phyloP scores from a whole-genome alignment of 2,329 filamentous ascomycete species.

The Madurella fahalii region DNA sequence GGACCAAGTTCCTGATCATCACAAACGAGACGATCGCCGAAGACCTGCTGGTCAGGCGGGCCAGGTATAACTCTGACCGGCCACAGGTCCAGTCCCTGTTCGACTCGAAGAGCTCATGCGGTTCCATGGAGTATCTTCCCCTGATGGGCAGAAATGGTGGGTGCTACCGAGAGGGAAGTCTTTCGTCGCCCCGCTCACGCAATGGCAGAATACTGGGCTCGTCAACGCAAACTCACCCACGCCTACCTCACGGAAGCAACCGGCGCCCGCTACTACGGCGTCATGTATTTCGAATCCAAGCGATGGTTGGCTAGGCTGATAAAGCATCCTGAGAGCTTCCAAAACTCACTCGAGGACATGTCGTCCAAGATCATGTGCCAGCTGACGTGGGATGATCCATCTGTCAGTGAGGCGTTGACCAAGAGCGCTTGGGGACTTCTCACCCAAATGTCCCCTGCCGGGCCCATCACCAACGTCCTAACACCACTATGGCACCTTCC shows the following conservation, averaged over 20 bases:
- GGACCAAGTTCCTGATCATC: conserved; percentile 39
- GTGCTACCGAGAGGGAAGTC: conserved; percentile 19
- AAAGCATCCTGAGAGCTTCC: conserved; percentile 47
- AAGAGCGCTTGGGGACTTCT: conserved; percentile 53
- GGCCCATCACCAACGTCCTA: conserved; percentile 53
- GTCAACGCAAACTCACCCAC: conserved; percentile 50
- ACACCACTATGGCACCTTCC: conserved; percentile 53
- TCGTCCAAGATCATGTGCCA: conserved; percentile 54
- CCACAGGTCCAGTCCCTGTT: conserved; percentile 46
- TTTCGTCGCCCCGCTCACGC: neutral
- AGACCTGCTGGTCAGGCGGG: conserved; percentile 49
- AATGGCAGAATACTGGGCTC: conserved; percentile 47
- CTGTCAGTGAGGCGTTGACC: conserved; percentile 44
- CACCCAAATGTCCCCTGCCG: conserved; percentile 55
- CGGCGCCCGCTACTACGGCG: conserved; percentile 32
- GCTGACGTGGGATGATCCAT: conserved; percentile 50
- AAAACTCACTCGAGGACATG: conserved; percentile 51
- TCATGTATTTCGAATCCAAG: conserved; percentile 51
- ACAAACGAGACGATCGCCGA: conserved; percentile 50
- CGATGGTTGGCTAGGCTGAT: conserved; percentile 48
- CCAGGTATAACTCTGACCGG: conserved; percentile 49
- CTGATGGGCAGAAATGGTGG: conserved; percentile 53
- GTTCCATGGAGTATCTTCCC: conserved; percentile 53
- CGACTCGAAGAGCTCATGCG: conserved; percentile 50
- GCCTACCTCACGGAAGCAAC: conserved; percentile 42